Evolutionary conservation across 495 filamentous ascomycete species (phyloP).

Genomic region (Evansstolkia leycettana): DNA sequence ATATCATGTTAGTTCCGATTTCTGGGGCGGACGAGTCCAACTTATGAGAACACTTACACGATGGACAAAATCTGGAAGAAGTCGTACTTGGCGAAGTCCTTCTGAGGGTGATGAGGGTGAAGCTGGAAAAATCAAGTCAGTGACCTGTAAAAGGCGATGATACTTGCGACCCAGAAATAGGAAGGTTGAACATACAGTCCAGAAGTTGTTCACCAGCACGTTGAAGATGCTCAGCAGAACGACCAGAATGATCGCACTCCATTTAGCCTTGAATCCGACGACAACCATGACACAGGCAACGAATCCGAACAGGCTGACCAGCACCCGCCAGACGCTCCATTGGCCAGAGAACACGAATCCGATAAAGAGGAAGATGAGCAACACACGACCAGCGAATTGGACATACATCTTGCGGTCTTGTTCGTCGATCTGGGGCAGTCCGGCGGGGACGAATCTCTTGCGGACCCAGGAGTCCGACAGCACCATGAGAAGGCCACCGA

Average conservation of each 20-base stretch:
- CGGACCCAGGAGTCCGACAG: conserved; percentile 95
- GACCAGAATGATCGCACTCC: conserved; percentile 86
- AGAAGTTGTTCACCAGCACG: conserved; percentile 97
- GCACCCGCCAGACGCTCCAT: conserved; percentile 76
- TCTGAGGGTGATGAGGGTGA: conserved; percentile 94
- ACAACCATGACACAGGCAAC: conserved; percentile 97
- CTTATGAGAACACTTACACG: conserved; percentile 47
- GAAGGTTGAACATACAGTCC: conserved; percentile 66
- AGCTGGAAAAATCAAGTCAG: conserved; percentile 46
- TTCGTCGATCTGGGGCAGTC: conserved; percentile 86
- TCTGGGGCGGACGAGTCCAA: neutral
- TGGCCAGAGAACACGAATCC: conserved; percentile 92
- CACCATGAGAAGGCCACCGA: conserved; percentile 95
- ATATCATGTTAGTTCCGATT: conserved; percentile 7
- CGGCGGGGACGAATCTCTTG: conserved; percentile 93
- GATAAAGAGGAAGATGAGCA: conserved; percentile 92
- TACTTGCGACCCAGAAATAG: neutral
- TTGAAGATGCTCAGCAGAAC: conserved; percentile 95
- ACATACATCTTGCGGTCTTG: conserved; percentile 99
- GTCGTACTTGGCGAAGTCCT: conserved; percentile 99
- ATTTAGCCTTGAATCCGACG: conserved; percentile 99
- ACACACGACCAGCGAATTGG: conserved; percentile 90
- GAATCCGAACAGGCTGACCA: conserved; percentile 71
- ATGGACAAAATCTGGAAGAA: conserved; percentile 99
- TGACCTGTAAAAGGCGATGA: conserved; percentile 2